Base-by-base conservation (phyloP, 2,329 filamentous ascomycete genomes). In the Lizonia empirigonia region DNA sequence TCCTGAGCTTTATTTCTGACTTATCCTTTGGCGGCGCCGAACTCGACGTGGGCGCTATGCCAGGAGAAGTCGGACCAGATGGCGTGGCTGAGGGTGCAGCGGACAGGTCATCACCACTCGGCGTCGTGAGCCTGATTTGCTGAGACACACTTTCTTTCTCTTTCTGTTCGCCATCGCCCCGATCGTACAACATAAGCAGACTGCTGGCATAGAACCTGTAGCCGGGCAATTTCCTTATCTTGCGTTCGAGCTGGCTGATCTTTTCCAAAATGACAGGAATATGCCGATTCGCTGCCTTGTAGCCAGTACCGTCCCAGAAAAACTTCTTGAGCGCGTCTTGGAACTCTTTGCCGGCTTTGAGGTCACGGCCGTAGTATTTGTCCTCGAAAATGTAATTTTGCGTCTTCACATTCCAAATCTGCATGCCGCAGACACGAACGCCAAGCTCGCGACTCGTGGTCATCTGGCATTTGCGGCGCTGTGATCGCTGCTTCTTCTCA, bases 191-290 rank as follows among this genome's bases (percentile, higher is more conserved):
- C 82, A 99, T 92, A 24, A 99, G 82, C 30, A 99, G 80, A 70
- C 92, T 97, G 42, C 91, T 94, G 1, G 93, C 94, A 69, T 99
- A 99, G 67, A 99, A 93, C 8, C 94, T 87, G 71, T 97, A 97
- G 1, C 91, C 90, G 5, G 87, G 85, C 35, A 99, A 77, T 7
- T 84, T 82, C 48, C 85, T 81, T 41, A 97, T 89, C 71, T 96
- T 96, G 50, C 85, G 82, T 69, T 97, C 93, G 7, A 99, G 80
- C 62, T 87, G 84, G 8, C 84, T 83, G 19, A 99, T 82, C 74
- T 97, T 97, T 59, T 89, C 85, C 38, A 99, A 74, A 34, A 97
- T 88, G 2, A 87, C 82, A 0, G 94, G 93, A 44, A 99, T 96
- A 67, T 97, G 94, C 47, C 89, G 85, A 9, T 89, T 80, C 7